Base-by-base conservation (phyloP, 2,329 filamentous ascomycete species). In the Dactylonectria macrodidyma region DNA sequence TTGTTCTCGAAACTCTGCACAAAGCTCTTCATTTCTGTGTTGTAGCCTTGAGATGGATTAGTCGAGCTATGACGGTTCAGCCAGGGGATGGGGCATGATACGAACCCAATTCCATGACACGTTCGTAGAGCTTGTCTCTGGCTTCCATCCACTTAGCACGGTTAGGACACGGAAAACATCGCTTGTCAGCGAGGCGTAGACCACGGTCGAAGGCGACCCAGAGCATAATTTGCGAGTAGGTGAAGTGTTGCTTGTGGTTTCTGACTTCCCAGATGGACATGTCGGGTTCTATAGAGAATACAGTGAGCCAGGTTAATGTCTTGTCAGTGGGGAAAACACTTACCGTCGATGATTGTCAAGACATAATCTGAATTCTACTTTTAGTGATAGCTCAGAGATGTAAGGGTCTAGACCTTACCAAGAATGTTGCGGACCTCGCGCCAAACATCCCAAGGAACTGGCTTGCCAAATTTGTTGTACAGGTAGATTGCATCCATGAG, bases 201-300 rank as follows among this genome's bases (percentile, higher is more conserved):
- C 91, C 92, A 5, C 92, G 90, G 77, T 95, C 93, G 69, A 95
- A 89, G 19, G 92, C 92, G 3, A 95, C 93, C 93, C 92, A 95
- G 24, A 95, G 86, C 90, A 95, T 93, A 70, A 95, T 87, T 77
- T 95, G 93, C n/a, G 91, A 93, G 80, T 95, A 95, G 14, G 91
- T 89, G 72, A 94, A 95, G 75, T 94, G 89, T 79, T 94, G 92
- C 77, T 92, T 92, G 75, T 90, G 83, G 71, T 92, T 92, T 48
- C 92, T 88, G 6, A 94, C 92, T 78, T 95, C 93, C 93, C 92
- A 95, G 74, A 95, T 95, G 3, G 91, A 94, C 92, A 94, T 94
- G 76, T 95, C 92, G 12, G 90, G 89, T 50, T 91, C 86, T 87
- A 73, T 62, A 16, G 7, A 19, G 67, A n/a, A 36, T 19, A 54